Base-by-base conservation (phyloP, 2,329 filamentous ascomycete species). In the Sclerotiophoma versabilis region DNA sequence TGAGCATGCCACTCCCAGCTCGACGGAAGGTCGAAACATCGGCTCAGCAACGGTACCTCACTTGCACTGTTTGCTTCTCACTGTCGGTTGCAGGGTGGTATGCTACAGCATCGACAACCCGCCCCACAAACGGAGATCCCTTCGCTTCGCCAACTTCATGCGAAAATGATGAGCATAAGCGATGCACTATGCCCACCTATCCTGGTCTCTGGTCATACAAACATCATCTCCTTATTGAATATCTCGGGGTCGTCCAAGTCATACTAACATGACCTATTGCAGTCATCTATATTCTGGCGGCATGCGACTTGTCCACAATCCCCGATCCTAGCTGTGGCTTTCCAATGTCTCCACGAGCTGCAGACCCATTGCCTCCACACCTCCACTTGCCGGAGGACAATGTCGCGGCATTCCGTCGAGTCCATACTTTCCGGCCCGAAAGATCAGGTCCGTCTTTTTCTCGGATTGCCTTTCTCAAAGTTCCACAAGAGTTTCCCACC, bases 101-200 rank as follows among this genome's bases (percentile, higher is more conserved):
- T 45, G 43, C 44, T 34, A 39, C 44, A 34, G 25, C 45, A 37
- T 37, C 5, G 23, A 27, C 27, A 22, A 43, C 42, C 26, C 47
- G 19, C 26, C 22, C 33, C 48, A 36, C 17, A 25, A 38, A 32
- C 23, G 32, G 47, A 51, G 37, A 47, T 47, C 39, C 33, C 36
- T 54, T 54, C 37, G 42, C 41, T 45, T 45, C 34, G 45, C 46
- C 38, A 46, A n/a, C 26, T 34, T 20, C 36, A 51, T 55, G 51
- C 50, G 20, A 48, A 26, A 36, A 34, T 55, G 37, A 41, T 48
- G 46, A 51, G 46, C 55, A 58, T 47, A 50, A 51, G 42, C 42
- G 33, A 49, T 20, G 17, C 33, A 45, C 29, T 25, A 30, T 44
- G 27, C 33, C 11, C 14, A 15, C 19, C 17, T 17, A 52, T 26